Evolutionary conservation across 306 rosid genomes (phyloP).

Genomic region (Vigna hirtella): DNA sequence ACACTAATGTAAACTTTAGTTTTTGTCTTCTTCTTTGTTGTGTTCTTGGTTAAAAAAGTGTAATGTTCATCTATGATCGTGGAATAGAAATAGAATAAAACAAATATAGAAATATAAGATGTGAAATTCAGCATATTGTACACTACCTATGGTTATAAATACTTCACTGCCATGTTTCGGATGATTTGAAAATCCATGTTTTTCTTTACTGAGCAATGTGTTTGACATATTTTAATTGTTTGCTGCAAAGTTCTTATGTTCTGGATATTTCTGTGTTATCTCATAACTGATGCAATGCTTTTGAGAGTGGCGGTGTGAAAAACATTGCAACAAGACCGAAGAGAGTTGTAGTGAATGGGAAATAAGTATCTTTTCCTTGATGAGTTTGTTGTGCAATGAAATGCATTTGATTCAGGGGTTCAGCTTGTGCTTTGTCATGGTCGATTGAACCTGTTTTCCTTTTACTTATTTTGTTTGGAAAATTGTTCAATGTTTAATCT

Average conservation of each 20-base stretch:
- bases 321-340: not conserved
- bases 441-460: not conserved
- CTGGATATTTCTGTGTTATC: constrained; percentile 6
- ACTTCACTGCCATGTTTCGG: not conserved
- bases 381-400: not conserved
- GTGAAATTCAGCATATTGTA: not conserved
- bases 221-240: not conserved
- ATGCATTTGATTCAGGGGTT: constrained; percentile 11
- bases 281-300: not conserved
- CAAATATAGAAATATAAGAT: constrained; percentile 6
- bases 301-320: not conserved
- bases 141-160: not conserved
- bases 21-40: not conserved
- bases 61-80: not conserved
- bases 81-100: not conserved
- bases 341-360: not conserved
- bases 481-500: constrained; percentile 8
- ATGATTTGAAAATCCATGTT: not conserved
- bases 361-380: not conserved
- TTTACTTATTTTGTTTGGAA: not conserved
- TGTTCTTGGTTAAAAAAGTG: not conserved
- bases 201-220: not conserved
- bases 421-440: not conserved
- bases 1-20: not conserved
- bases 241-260: not conserved